phyloP scores from a whole-genome alignment of 1,284 basidiomycete species.

The Stygiomarasmius scandens region DNA sequence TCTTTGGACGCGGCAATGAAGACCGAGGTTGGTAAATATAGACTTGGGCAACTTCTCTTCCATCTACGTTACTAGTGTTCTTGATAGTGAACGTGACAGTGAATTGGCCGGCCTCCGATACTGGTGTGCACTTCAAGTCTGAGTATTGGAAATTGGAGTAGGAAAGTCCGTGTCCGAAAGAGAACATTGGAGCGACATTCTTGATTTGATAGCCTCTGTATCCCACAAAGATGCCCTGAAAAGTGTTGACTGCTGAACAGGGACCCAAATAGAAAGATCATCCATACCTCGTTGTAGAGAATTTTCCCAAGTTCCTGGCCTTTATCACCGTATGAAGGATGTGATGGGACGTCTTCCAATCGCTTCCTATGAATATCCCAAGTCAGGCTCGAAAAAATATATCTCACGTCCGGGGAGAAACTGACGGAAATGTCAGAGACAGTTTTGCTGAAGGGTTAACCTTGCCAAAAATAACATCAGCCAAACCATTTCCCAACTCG shows the following conservation, averaged over 20 bases:
- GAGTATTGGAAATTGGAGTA: slow-evolving; percentile 54
- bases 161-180: slow-evolving; percentile 54
- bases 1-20: slow-evolving; percentile 37
- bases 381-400: neutral
- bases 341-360: slow-evolving; percentile 45
- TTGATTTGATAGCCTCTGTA: slow-evolving; percentile 43
- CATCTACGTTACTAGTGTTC: slow-evolving; percentile 42
- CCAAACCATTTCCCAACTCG: slow-evolving; percentile 53
- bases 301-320: slow-evolving; percentile 42
- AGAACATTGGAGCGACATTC: slow-evolving; percentile 43
- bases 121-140: slow-evolving; percentile 30
- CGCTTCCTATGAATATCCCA: slow-evolving; percentile 32
- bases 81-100: slow-evolving; percentile 41
- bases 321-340: slow-evolving; percentile 42
- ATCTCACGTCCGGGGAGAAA: neutral
- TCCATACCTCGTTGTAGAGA: slow-evolving; percentile 41
- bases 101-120: slow-evolving; percentile 37
- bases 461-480: slow-evolving; percentile 56
- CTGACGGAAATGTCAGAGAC: slow-evolving; percentile 50
- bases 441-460: slow-evolving; percentile 56
- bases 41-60: slow-evolving; percentile 46
- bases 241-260: neutral
- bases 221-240: slow-evolving; percentile 45
- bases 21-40: slow-evolving; percentile 43
- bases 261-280: neutral